Evolutionary conservation across 2,329 filamentous ascomycete genomes (phyloP).

Genomic region (Incumbomyces delicatus): DNA sequence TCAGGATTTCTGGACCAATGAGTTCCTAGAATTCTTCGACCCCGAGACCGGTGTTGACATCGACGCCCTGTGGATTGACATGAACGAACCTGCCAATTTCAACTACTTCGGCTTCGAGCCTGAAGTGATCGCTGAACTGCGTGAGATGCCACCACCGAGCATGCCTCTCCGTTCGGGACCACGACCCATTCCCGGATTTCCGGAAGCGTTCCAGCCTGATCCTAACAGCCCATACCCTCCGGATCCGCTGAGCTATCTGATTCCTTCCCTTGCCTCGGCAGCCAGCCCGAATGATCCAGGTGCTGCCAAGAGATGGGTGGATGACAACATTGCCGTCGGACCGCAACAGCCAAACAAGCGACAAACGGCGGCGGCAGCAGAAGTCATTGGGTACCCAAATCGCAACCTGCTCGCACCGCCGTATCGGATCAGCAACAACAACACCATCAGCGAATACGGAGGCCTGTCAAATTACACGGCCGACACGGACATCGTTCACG

Average conservation of each 20-base stretch:
- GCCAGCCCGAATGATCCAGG: background rate
- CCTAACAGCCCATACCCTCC: background rate
- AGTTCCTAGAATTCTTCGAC: constrained; percentile 57
- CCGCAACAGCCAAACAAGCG: too few relatives aligned
- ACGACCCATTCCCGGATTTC: background rate
- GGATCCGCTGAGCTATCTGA: background rate
- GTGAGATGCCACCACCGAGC: background rate
- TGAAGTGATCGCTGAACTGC: background rate
- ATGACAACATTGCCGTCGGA: background rate
- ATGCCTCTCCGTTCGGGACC: background rate
- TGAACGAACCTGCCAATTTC: constrained; percentile 46
- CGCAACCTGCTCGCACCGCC: constrained; percentile 55
- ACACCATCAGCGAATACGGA: constrained; percentile 60
- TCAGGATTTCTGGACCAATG: constrained; percentile 57
- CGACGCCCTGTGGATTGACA: constrained; percentile 68
- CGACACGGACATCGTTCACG: constrained; percentile 56
- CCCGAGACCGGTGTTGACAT: constrained; percentile 59
- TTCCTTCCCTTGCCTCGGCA: background rate
- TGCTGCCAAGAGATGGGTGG: background rate
- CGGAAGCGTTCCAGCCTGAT: constrained; percentile 1
- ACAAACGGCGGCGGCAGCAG: background rate
- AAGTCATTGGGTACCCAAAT: constrained; percentile 48
- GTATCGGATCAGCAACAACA: constrained; percentile 56
- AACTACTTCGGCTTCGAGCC: constrained; percentile 1
- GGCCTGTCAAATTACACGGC: constrained; percentile 47